A percentile compares a stretch with the other conserved stretches of the same genome.
Conservation (phyloP, 2,329 filamentous ascomycete species). For the Ophiocordyceps unilateralis region DNA sequence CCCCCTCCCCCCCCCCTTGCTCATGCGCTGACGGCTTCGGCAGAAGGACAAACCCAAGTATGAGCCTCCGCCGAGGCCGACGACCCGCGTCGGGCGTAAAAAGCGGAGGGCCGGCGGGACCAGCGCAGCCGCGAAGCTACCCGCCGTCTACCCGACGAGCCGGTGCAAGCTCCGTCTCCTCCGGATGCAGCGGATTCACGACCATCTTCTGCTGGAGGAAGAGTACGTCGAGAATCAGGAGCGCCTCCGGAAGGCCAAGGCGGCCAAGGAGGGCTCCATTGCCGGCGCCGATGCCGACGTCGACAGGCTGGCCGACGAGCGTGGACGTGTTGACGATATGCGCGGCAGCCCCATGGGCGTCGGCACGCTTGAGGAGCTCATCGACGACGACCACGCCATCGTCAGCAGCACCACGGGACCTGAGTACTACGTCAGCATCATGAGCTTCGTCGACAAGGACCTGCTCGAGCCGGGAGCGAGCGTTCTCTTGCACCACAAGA, state of each 20-base stretch:
- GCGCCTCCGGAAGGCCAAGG: constrained; percentile 81
- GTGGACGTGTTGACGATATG: constrained; percentile 94
- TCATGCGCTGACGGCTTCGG: constrained; percentile 8
- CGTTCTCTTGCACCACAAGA: constrained; percentile 92
- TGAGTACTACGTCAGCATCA: constrained; percentile 98
- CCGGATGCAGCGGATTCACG: constrained; percentile 96
- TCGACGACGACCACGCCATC: constrained; percentile 97
- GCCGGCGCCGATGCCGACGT: constrained; percentile 53
- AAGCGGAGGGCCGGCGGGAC: constrained; percentile 93
- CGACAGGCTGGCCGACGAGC: constrained; percentile 87
- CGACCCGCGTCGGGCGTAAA: constrained; percentile 91
- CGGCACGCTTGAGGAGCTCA: constrained; percentile 93
- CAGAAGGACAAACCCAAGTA: constrained; percentile 99
- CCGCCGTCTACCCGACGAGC: constrained; percentile 83
- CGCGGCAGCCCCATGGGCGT: constrained; percentile 97
- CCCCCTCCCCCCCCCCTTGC: neutral
- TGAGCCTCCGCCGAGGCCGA: constrained; percentile 91
- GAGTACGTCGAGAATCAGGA: constrained; percentile 99
- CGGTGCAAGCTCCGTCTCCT: constrained; percentile 94
- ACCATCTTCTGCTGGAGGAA: constrained; percentile 89
- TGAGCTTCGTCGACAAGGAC: constrained; percentile 99
- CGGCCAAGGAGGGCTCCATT: constrained; percentile 50
- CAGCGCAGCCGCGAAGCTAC: constrained; percentile 88
- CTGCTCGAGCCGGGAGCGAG: constrained; percentile 90
- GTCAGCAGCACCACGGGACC: constrained; percentile 94